Evolutionary conservation across 1,284 basidiomycete species (phyloP).

Genomic region (Agaricales sp.): DNA sequence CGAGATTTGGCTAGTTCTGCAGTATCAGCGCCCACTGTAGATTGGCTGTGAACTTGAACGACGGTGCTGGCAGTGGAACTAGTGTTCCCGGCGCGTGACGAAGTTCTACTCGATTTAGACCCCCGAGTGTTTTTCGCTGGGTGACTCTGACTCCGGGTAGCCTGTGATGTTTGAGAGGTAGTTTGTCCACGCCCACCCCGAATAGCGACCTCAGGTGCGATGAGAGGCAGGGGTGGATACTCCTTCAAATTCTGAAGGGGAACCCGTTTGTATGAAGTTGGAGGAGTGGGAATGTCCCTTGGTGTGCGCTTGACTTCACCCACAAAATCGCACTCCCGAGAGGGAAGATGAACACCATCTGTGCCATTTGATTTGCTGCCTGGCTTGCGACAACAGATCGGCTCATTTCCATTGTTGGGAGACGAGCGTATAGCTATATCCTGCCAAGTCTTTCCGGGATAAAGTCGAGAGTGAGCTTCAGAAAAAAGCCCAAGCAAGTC

Average conservation of each 20-base stretch:
- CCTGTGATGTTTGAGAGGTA: not conserved
- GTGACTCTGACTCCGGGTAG: not conserved
- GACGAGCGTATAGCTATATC: not conserved
- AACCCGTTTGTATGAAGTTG: not conserved
- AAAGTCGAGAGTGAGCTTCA: not conserved
- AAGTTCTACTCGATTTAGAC: too few relatives aligned
- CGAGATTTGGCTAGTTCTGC: too few relatives aligned
- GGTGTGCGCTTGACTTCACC: not conserved
- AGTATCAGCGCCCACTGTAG: too few relatives aligned
- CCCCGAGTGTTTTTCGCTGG: not conserved
- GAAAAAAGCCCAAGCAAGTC: not conserved
- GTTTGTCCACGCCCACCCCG: not conserved
- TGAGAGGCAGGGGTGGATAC: not conserved
- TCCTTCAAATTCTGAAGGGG: not conserved
- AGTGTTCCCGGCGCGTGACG: too few relatives aligned
- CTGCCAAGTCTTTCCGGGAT: not conserved
- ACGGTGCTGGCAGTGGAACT: too few relatives aligned
- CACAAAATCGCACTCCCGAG: not conserved
- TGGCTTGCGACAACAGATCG: too few relatives aligned
- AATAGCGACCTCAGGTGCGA: not conserved
- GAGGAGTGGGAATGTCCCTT: not conserved
- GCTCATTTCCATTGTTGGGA: too few relatives aligned
- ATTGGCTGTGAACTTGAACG: too few relatives aligned
- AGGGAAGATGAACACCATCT: not conserved
- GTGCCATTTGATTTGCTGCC: too few relatives aligned